phyloP scores from a whole-genome alignment of 441 rosid genomes.

The Adansonia grandidieri region DNA sequence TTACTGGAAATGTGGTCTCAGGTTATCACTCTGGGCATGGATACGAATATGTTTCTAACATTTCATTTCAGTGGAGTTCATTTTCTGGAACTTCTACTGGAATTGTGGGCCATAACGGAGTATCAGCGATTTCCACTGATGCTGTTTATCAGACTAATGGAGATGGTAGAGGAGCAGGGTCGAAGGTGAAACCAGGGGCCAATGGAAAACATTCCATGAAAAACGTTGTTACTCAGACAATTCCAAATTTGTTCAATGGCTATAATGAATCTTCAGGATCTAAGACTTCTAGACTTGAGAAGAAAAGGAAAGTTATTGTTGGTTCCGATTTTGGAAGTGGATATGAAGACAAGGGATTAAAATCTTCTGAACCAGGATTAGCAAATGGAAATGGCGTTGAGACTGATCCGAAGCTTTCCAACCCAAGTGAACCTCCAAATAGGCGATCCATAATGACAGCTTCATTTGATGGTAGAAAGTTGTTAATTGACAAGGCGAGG shows the following conservation, averaged over 20 bases:
- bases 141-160: conserved; percentile 62
- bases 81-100: conserved; percentile 63
- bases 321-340: conserved; percentile 51
- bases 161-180: conserved; percentile 41
- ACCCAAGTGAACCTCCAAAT: conserved; percentile 51
- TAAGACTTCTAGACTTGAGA: conserved; percentile 62
- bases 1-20: conserved; percentile 56
- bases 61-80: conserved; percentile 81
- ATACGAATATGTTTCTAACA: conserved; percentile 72
- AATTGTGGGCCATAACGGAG: conserved; percentile 54
- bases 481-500: conserved; percentile 79
- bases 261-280: conserved; percentile 43
- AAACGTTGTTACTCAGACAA: conserved; percentile 34
- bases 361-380: conserved; percentile 47
- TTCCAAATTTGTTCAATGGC: conserved; percentile 38
- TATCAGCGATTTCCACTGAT: conserved; percentile 49
- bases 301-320: conserved; percentile 70
- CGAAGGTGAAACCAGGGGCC: conserved; percentile 48
- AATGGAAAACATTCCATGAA: conserved; percentile 54
- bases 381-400: conserved; percentile 44
- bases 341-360: conserved; percentile 50
- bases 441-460: conserved; percentile 59
- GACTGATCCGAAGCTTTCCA: conserved; percentile 49
- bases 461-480: conserved; percentile 79
- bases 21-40: conserved; percentile 79